Percentiles rank a stretch among this genome's conserved stretches.
These are phyloP conservation scores for Pyricularia pennisetigena DNA, from an alignment of 2,329 filamentous ascomycete species.

Conservation along the genomic window DNA sequence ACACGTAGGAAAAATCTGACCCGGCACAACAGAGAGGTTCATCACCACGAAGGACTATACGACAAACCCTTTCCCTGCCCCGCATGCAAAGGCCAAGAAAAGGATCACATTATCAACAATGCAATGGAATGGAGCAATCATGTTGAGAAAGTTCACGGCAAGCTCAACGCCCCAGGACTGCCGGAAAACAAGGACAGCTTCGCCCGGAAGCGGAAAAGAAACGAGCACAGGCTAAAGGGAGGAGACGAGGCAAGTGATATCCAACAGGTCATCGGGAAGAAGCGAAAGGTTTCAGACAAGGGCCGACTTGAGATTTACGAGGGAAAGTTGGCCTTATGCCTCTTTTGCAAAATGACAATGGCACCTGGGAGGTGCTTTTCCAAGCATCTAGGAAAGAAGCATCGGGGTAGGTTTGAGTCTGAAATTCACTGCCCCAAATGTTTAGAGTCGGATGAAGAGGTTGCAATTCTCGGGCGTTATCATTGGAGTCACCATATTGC, in stretches of 20 bases:
- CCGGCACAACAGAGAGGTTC: not conserved
- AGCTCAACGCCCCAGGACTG: constrained; percentile 1
- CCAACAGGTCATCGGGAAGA: not conserved
- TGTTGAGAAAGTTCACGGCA: not conserved
- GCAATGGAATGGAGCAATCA: not conserved
- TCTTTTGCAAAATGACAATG: not conserved
- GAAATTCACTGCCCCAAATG: not conserved
- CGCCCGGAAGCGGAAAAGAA: not conserved
- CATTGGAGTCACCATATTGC: not conserved
- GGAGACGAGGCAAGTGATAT: not conserved
- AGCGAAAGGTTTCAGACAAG: not conserved
- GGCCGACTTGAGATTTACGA: not conserved
- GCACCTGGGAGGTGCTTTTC: not conserved
- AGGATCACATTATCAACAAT: not conserved
- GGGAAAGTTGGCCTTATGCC: not conserved
- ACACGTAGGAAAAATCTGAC: not conserved
- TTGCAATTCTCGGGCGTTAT: not conserved
- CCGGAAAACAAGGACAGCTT: not conserved
- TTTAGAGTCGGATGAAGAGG: not conserved
- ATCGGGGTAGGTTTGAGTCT: not conserved
- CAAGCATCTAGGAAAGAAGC: not conserved
- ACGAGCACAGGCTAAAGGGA: not conserved
- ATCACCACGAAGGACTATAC: not conserved
- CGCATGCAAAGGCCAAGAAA: not conserved
- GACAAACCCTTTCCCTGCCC: not conserved